These are phyloP conservation scores for Neofusicoccum umdonicola DNA, from an alignment of 2,329 filamentous ascomycete genomes.

Conservation along the genomic window DNA sequence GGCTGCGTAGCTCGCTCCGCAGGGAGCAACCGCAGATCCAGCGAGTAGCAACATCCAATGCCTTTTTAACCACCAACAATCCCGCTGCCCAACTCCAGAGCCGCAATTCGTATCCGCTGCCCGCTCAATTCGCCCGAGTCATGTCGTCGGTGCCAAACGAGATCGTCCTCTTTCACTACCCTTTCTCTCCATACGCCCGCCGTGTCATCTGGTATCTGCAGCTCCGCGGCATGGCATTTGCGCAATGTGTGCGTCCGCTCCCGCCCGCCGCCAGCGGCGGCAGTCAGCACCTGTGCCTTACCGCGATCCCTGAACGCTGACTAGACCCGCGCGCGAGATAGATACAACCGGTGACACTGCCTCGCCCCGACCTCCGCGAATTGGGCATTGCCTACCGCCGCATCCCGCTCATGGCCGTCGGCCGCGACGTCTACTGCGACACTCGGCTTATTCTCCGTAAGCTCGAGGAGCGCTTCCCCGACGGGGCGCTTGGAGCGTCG, in stretches of 20 bases:
- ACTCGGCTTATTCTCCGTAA: slow-evolving; percentile 65
- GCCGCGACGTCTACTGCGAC: slow-evolving; percentile 67
- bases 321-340: slow-evolving; percentile 28
- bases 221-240: slow-evolving; percentile 62
- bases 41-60: background rate
- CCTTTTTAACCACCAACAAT: slow-evolving; percentile 3
- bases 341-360: slow-evolving; percentile 65
- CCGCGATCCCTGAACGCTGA: slow-evolving; percentile 4
- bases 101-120: slow-evolving; percentile 1
- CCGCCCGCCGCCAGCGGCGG: background rate
- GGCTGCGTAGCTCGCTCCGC: background rate
- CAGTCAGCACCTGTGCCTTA: slow-evolving; percentile 12
- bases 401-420: slow-evolving; percentile 66
- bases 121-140: slow-evolving; percentile 6
- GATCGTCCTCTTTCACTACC: slow-evolving; percentile 65
- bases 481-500: slow-evolving; percentile 15
- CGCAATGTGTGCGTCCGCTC: slow-evolving; percentile 57
- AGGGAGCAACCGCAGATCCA: background rate
- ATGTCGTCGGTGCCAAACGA: slow-evolving; percentile 30
- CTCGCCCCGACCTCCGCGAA: slow-evolving; percentile 61
- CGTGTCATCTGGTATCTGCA: slow-evolving; percentile 64
- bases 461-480: slow-evolving; percentile 58
- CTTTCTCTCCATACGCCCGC: slow-evolving; percentile 62
- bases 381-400: slow-evolving; percentile 67
- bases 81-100: slow-evolving; percentile 13